Evolutionary conservation across 2,329 filamentous ascomycete species (phyloP).

Genomic region (Colletotrichum tropicale): DNA sequence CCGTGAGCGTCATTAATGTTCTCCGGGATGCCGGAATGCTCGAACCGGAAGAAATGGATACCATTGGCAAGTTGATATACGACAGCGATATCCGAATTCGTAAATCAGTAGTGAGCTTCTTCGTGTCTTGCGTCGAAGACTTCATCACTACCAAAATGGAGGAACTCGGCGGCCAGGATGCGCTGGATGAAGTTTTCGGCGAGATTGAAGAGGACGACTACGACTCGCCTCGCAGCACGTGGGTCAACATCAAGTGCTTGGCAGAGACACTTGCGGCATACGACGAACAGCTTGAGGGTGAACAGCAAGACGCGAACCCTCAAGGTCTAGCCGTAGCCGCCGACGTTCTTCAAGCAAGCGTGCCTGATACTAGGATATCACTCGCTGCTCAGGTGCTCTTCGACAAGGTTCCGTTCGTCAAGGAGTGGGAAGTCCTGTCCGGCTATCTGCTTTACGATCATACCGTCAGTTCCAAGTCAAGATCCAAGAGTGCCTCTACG

Average conservation of each 20-base stretch:
- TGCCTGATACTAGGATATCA: conserved; percentile 81
- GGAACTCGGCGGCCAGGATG: conserved; percentile 81
- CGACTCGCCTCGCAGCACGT: conserved; percentile 77
- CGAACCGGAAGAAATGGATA: conserved; percentile 90
- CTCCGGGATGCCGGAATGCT: conserved; percentile 85
- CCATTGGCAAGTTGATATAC: conserved; percentile 85
- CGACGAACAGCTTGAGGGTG: conserved; percentile 70
- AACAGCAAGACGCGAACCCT: conserved; percentile 49
- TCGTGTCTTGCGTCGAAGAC: conserved; percentile 85
- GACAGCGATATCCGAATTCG: conserved; percentile 85
- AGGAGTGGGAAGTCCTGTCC: conserved; percentile 86
- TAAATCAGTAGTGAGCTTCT: conserved; percentile 89
- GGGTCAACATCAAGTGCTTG: conserved; percentile 91
- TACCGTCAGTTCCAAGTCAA: conserved; percentile 65
- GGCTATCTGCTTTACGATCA: conserved; percentile 95
- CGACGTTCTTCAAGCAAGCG: conserved; percentile 64
- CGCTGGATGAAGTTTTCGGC: conserved; percentile 75
- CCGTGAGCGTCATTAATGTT: conserved; percentile 81
- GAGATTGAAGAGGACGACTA: conserved; percentile 77
- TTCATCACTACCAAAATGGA: conserved; percentile 80
- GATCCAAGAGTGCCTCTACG: conserved; percentile 58
- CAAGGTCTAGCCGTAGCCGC: conserved; percentile 54
- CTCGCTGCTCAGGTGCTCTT: conserved; percentile 87
- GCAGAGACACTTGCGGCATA: conserved; percentile 84
- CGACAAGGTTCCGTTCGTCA: conserved; percentile 79